Conservation (phyloP, 768 basidiomycete species). For the Kwoniella pini region DNA sequence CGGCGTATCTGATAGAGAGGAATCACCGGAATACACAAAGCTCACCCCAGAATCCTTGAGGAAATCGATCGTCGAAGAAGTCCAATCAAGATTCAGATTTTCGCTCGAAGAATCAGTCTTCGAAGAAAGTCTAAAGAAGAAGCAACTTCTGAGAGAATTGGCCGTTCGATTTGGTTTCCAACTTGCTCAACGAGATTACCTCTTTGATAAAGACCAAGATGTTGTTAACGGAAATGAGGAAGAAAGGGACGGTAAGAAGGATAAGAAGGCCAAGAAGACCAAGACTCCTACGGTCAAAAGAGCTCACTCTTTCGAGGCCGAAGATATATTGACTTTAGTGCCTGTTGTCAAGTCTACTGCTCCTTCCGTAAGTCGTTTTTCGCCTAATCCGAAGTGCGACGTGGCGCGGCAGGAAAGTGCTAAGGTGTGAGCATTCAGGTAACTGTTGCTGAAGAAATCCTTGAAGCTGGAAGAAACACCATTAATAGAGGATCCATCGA, state of each 20-base stretch:
- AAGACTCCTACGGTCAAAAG: slow-evolving; percentile 22
- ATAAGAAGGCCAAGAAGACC: slow-evolving; percentile 42
- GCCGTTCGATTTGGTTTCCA: slow-evolving; percentile 56
- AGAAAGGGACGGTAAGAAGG: slow-evolving; percentile 31
- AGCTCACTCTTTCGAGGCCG: slow-evolving; percentile 53
- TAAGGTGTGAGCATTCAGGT: slow-evolving; percentile 46
- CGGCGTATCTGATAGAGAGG: slow-evolving; percentile 32
- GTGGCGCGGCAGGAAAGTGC: too few species aligned
- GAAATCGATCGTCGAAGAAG: slow-evolving; percentile 46
- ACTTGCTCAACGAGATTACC: slow-evolving; percentile 55
- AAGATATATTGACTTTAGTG: slow-evolving; percentile 55
- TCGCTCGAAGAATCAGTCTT: slow-evolving; percentile 47
- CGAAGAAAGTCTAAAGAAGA: slow-evolving; percentile 44
- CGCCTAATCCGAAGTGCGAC: too few species aligned
- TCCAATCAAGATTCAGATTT: slow-evolving; percentile 55
- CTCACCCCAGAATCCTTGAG: slow-evolving; percentile 55
- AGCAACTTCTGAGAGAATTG: slow-evolving; percentile 56
- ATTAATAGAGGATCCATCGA: slow-evolving; percentile 54
- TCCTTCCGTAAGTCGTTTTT: slow-evolving; percentile 48
- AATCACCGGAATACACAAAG: slow-evolving; percentile 51
- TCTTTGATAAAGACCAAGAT: slow-evolving; percentile 34
- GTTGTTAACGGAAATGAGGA: slow-evolving; percentile 16
- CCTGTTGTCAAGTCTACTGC: slow-evolving; percentile 56
- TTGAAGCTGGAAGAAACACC: slow-evolving; percentile 54
- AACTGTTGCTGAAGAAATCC: slow-evolving; percentile 55